These are phyloP conservation scores for Smithsoniella earleae DNA, from an alignment of 163 green algal species.

Conservation along the genomic window DNA sequence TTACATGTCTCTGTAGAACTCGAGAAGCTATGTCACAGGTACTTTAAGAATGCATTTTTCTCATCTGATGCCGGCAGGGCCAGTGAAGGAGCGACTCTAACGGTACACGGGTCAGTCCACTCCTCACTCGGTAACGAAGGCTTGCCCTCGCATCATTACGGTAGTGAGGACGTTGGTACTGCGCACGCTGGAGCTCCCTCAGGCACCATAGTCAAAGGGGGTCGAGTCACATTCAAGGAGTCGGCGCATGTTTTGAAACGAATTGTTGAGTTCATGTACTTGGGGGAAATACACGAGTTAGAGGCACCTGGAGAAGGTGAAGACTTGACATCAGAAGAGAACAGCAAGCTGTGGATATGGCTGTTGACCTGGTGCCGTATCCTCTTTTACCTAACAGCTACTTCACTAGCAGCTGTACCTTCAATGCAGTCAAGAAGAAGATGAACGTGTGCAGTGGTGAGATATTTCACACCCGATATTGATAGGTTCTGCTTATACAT, in stretches of 20 bases:
- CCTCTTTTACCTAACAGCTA: no score
- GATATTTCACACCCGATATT: neutral
- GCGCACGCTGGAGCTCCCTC: no score
- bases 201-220: conserved; percentile 13
- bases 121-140: no score
- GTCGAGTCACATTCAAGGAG: conserved; percentile 23
- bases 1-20: no score
- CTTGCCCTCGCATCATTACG: no score
- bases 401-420: neutral
- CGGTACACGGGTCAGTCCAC: no score
- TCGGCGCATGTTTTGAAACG: conserved; percentile 24
- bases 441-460: neutral
- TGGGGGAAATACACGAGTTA: conserved; percentile 15
- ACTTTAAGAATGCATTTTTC: no score
- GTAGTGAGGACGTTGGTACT: no score
- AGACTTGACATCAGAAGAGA: neutral
- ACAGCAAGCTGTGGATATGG: conserved; percentile 29
- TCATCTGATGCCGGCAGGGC: no score
- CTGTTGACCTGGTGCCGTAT: neutral
- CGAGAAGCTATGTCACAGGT: no score
- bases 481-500: neutral
- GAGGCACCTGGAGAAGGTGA: neutral
- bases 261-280: conserved; percentile 30
- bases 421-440: neutral
- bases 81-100: no score